phyloP scores from a whole-genome alignment of 768 basidiomycete genomes.

The Boletus subparvulus region DNA sequence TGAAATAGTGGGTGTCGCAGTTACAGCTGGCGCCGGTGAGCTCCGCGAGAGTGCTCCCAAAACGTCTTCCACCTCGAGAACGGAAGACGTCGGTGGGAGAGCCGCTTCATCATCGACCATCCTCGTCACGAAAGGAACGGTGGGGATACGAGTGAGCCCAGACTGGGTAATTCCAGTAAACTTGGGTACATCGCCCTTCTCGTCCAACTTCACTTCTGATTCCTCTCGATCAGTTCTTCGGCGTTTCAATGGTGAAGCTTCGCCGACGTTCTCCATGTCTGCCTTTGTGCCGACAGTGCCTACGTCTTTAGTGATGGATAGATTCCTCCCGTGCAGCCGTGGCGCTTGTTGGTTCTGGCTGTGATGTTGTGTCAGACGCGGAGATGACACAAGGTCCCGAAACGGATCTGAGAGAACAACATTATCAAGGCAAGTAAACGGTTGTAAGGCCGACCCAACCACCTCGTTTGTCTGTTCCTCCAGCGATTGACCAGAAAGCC shows the following conservation, averaged over 20 bases:
- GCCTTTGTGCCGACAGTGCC: neutral
- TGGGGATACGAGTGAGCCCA: neutral
- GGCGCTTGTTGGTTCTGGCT: constrained; percentile 1
- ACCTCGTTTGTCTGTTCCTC: neutral
- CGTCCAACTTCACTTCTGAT: neutral
- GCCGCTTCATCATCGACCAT: neutral
- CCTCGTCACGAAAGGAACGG: neutral
- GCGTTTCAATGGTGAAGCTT: constrained; percentile 13
- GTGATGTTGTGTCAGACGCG: neutral
- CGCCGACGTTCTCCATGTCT: constrained; percentile 4
- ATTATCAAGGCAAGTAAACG: constrained; percentile 21
- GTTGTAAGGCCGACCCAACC: constrained; percentile 2
- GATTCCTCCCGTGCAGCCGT: neutral
- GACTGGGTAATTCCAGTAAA: neutral
- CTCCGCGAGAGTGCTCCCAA: neutral
- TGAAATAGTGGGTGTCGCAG: constrained; percentile 10
- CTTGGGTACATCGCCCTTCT: neutral
- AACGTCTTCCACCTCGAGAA: neutral
- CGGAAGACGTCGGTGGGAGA: neutral
- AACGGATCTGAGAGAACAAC: neutral
- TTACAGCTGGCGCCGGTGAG: neutral
- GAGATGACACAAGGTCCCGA: neutral
- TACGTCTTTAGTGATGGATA: neutral
- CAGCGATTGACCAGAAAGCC: neutral
- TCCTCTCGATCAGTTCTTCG: constrained; percentile 12